Conservation (phyloP, 345 rosid genomes). For the Ceriops tagal region DNA sequence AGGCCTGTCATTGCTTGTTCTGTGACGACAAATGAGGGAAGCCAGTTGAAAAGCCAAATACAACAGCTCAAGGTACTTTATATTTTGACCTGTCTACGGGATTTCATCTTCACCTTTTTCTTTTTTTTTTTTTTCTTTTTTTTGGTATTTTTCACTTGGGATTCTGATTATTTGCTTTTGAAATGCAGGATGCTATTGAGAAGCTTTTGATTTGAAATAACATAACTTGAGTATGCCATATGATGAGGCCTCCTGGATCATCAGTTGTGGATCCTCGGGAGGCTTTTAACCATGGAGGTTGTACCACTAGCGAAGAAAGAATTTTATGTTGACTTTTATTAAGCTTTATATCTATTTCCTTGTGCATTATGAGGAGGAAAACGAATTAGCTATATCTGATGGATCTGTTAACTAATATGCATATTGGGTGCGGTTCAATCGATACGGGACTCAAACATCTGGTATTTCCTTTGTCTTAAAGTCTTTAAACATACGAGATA, state of each 20-base stretch:
- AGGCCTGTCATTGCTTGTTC: slow-evolving; percentile 93
- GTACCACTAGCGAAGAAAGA: slow-evolving; percentile 20
- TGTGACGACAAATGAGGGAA: slow-evolving; percentile 77
- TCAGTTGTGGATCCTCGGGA: slow-evolving; percentile 33
- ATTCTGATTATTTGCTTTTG: background rate
- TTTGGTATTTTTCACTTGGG: background rate
- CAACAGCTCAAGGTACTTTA: slow-evolving; percentile 73
- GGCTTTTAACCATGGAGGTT: slow-evolving; percentile 71
- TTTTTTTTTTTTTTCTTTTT: background rate
- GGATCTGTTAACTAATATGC: too few relatives aligned
- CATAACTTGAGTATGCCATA: slow-evolving; percentile 43
- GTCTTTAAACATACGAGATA: too few relatives aligned
- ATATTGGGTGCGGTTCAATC: too few relatives aligned
- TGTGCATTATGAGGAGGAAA: background rate
- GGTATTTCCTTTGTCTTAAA: too few relatives aligned
- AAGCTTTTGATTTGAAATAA: slow-evolving; percentile 67
- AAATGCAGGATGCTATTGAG: slow-evolving; percentile 88
- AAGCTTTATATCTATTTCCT: background rate
- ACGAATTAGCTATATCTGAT: too few relatives aligned
- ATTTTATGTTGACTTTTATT: slow-evolving; percentile 11
- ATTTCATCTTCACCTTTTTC: background rate
- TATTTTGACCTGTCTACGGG: background rate
- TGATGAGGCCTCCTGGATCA: slow-evolving; percentile 74
- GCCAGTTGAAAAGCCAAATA: slow-evolving; percentile 84
- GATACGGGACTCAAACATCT: too few relatives aligned